phyloP scores from a whole-genome alignment of 2,329 filamentous ascomycete species.

The Westerdykella ornata region DNA sequence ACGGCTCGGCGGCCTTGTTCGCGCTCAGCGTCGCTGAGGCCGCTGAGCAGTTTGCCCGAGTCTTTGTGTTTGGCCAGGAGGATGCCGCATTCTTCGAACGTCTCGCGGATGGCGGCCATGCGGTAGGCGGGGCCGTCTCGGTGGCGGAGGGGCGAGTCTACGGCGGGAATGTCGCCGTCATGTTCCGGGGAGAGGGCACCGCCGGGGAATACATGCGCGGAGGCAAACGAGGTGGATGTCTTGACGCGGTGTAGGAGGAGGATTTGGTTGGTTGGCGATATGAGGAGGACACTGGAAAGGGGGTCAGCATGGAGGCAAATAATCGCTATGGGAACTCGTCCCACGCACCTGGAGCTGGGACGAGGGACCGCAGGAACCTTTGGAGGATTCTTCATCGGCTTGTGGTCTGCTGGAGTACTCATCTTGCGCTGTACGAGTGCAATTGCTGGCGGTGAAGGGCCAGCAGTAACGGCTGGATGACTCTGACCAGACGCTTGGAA shows the following conservation, averaged over 20 bases:
- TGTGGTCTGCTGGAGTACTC: slow-evolving; percentile 30
- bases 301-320: background rate
- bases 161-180: slow-evolving; percentile 56
- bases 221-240: slow-evolving; percentile 76
- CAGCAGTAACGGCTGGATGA: background rate
- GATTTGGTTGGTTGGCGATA: slow-evolving; percentile 82
- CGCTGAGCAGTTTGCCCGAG: slow-evolving; percentile 51
- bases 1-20: slow-evolving; percentile 62
- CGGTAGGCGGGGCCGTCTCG: slow-evolving; percentile 67
- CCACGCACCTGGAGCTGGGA: slow-evolving; percentile 56
- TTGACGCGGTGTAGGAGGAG: slow-evolving; percentile 80
- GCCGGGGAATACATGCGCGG: slow-evolving; percentile 91
- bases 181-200: slow-evolving; percentile 73
- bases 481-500: background rate
- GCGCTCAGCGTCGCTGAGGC: slow-evolving; percentile 53
- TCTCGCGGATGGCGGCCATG: slow-evolving; percentile 79
- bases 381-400: slow-evolving; percentile 22
- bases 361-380: slow-evolving; percentile 45
- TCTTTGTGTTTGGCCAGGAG: slow-evolving; percentile 57
- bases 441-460: background rate
- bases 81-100: slow-evolving; percentile 92
- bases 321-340: background rate
- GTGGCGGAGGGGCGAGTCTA: slow-evolving; percentile 54
- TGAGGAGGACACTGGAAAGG: slow-evolving; percentile 62
- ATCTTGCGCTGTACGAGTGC: slow-evolving; percentile 18